Evolutionary conservation across 208 protist species (phyloP).

Genomic region (Polymyxa betae): DNA sequence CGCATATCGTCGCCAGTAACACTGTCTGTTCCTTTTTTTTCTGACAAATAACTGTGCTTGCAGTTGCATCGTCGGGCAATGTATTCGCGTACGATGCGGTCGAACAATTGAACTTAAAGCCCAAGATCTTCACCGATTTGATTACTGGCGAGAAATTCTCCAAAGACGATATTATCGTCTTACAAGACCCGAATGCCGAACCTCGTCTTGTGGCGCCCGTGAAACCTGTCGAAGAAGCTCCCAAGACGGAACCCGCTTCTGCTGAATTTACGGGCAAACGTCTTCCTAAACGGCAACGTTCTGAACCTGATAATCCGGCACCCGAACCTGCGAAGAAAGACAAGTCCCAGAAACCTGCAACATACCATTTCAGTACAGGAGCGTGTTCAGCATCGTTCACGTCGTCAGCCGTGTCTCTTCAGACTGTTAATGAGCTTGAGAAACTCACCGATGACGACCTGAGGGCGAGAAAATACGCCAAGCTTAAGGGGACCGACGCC

Average conservation of each 20-base stretch:
- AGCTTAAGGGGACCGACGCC: constrained; percentile 12
- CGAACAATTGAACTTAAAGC: constrained; percentile 80
- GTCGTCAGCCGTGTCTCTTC: background rate
- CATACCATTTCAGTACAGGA: constrained; percentile 28
- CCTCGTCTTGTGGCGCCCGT: background rate
- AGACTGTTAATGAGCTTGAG: background rate
- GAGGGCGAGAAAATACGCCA: background rate
- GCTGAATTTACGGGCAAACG: constrained; percentile 17
- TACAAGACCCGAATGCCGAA: constrained; percentile 62
- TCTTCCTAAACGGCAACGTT: background rate
- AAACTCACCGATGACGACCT: constrained; percentile 20
- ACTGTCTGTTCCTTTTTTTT: background rate
- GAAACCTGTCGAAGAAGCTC: background rate
- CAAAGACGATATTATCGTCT: constrained; percentile 75
- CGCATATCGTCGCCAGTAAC: constrained; percentile 50
- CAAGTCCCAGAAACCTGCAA: background rate
- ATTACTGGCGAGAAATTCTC: constrained; percentile 71
- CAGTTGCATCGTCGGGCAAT: constrained; percentile 72
- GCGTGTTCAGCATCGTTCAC: constrained; percentile 34
- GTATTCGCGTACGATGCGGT: constrained; percentile 83
- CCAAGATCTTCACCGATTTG: constrained; percentile 71
- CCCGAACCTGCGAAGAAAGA: background rate
- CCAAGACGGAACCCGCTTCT: background rate
- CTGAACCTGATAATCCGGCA: background rate
- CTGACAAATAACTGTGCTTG: background rate